Evolutionary conservation across 2,329 filamentous ascomycete genomes (phyloP).

Genomic region (Parastagonospora nodorum): DNA sequence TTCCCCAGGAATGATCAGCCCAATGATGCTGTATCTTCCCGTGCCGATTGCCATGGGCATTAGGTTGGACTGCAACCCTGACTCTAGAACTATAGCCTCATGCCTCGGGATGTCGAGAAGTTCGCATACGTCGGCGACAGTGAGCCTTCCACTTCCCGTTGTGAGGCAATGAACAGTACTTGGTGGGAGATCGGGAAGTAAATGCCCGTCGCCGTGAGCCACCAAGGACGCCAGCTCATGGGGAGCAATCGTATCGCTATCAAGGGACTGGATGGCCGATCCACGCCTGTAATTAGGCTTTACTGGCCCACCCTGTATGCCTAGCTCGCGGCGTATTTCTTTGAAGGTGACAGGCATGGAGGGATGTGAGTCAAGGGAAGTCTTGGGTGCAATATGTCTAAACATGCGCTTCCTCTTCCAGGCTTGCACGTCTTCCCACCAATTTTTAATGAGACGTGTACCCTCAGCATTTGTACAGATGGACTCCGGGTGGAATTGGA

Average conservation of each 20-base stretch:
- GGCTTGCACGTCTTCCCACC: constrained; percentile 69
- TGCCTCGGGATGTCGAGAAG: constrained; percentile 36
- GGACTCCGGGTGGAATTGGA: constrained; percentile 92
- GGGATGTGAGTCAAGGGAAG: constrained; percentile 7
- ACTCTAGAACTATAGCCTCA: constrained; percentile 55
- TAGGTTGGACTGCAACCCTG: constrained; percentile 48
- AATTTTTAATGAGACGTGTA: constrained; percentile 69
- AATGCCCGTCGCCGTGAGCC: constrained; percentile 31
- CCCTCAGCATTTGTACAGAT: constrained; percentile 76
- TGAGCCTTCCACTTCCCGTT: constrained; percentile 41
- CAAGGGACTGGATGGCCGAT: constrained; percentile 8
- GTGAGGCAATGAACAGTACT: constrained; percentile 40
- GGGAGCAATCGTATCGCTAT: constrained; percentile 21
- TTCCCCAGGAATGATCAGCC: constrained; percentile 62
- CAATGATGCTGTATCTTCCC: constrained; percentile 76
- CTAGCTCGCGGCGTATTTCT: constrained; percentile 24
- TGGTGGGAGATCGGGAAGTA: constrained; percentile 29
- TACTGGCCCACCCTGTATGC: constrained; percentile 10
- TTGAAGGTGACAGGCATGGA: constrained; percentile 23
- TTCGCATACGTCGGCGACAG: constrained; percentile 46
- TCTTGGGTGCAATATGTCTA: constrained; percentile 10
- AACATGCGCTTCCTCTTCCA: constrained; percentile 53
- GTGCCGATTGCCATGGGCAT: constrained; percentile 52
- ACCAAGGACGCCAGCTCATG: constrained; percentile 32
- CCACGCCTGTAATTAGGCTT: constrained; percentile 9